Evolutionary conservation across 2,329 filamentous ascomycete genomes (phyloP), one percentile per base, ranked within the genome.

Genomic region (Ampelomyces quisqualis): DNA sequence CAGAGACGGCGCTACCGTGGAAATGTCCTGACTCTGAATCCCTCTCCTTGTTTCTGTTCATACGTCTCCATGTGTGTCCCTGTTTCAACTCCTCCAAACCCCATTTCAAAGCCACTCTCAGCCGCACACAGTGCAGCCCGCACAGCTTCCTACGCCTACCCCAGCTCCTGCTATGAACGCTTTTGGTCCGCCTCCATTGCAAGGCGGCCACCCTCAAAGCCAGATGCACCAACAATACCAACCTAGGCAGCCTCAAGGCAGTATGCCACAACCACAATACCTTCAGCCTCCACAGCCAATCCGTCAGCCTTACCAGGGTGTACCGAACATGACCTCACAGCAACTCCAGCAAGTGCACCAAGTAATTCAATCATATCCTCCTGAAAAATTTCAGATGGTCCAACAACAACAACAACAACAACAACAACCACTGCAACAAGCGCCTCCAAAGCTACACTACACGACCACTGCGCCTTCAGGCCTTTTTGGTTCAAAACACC

Each of bases 341-440:
- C 57, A 64, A 30, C 38, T 59, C 19, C 55, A 61, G 26, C 60
- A 64, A 43, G 49, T 61, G 2, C 58, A 66, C 39, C 53, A 57
- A 29, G 49, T 59, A n/a, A 38, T 63, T 10, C 56, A 61, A 27
- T 55, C 49, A 22, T 55, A 64, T 47, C 58, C 62, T 24, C 58
- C 60, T 7, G 60, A 65, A 33, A 64, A 65, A 34, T 39, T 62
- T 5, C 57, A 63, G 31, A 49, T 58, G 29, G 36, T 57, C 17
- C 60, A 64, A 38, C 62, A 65, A 37, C 56, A 62, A 39, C 47
- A 53, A 11, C 60, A 62, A 34, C 57, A 61, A 37, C 49, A 44
- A 20, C 50, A 38, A n/a, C 51, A 43, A 21, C 49, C 29, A 24
- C 34, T 29, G 24, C 55, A 50, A 33, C 53, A 55, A 41, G 49